Percentiles rank a stretch among this genome's conserved stretches.
phyloP scores from a whole-genome alignment of 345 rosid genomes.

The Eucalyptus pauciflora region DNA sequence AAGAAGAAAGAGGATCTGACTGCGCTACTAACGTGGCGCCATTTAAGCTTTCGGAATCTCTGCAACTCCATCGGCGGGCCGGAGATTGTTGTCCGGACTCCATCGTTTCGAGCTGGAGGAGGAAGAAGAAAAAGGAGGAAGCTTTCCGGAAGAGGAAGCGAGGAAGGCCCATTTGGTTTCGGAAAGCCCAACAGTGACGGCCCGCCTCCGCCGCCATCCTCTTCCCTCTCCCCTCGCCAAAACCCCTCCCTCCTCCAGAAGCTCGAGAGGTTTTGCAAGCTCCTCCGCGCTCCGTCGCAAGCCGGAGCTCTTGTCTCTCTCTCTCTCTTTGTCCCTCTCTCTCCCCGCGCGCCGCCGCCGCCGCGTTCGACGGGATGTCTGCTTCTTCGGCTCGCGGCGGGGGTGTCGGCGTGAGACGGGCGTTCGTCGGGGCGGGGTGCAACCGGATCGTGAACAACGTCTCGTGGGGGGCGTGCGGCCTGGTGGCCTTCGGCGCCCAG shows the following conservation, averaged over 20 bases:
- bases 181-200: not conserved
- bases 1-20: not conserved
- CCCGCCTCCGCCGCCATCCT: not conserved
- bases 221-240: not conserved
- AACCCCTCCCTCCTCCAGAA: not conserved
- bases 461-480: slow-evolving; percentile 82
- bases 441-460: slow-evolving; percentile 80
- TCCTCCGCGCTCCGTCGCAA: not conserved
- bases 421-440: slow-evolving; percentile 90
- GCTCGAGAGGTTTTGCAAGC: not conserved
- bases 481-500: slow-evolving; percentile 79
- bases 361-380: not conserved
- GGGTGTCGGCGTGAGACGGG: slow-evolving; percentile 28
- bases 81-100: not conserved
- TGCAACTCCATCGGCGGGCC: not conserved
- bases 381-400: not conserved
- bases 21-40: not conserved
- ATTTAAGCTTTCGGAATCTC: not conserved
- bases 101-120: not conserved
- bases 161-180: not conserved
- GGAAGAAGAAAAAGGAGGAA: not conserved
- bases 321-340: too few species aligned
- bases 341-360: not conserved
- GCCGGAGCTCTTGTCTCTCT: not conserved
- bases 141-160: not conserved